Percentiles rank a stretch among this genome's conserved stretches.
Evolutionary conservation across 352 stramenopile species (phyloP).

Genomic region (Globisporangium splendens): DNA sequence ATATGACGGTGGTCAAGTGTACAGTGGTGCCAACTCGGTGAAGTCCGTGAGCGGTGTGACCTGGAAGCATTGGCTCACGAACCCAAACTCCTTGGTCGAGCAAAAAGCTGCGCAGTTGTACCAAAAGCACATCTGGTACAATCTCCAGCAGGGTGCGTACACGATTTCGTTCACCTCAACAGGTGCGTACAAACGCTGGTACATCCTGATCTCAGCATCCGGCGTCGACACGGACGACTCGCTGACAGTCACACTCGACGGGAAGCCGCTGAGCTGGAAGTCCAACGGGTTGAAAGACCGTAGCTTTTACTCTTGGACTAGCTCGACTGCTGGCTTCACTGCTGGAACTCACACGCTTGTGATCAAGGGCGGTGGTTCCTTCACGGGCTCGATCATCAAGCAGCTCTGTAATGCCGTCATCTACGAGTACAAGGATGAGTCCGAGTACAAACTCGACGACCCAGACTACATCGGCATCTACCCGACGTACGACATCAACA

Average conservation of each 20-base stretch:
- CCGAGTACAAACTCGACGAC: slow-evolving; percentile 21
- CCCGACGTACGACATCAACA: slow-evolving; percentile 29
- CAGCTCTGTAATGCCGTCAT: slow-evolving; percentile 32
- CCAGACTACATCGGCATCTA: slow-evolving; percentile 25
- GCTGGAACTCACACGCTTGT: slow-evolving; percentile 21
- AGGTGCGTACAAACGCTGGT: slow-evolving; percentile 28
- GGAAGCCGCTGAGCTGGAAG: slow-evolving; percentile 20
- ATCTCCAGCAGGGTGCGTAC: slow-evolving; percentile 27
- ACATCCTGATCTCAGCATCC: slow-evolving; percentile 22
- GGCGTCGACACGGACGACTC: slow-evolving; percentile 25
- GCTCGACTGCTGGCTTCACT: slow-evolving; percentile 17
- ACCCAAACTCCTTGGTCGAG: slow-evolving; percentile 19
- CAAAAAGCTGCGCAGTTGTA: slow-evolving; percentile 24
- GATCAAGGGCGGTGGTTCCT: slow-evolving; percentile 22
- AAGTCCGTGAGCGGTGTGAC: slow-evolving; percentile 5
- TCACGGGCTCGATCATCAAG: slow-evolving; percentile 26
- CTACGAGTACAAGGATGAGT: slow-evolving; percentile 28
- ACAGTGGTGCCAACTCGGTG: slow-evolving; percentile 31
- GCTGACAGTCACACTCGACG: slow-evolving; percentile 26
- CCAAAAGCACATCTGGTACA: slow-evolving; percentile 34
- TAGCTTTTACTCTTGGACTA: slow-evolving; percentile 26
- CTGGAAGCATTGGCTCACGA: slow-evolving; percentile 33
- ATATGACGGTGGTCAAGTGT: slow-evolving; percentile 35
- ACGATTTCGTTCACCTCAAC: slow-evolving; percentile 28
- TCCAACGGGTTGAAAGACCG: slow-evolving; percentile 25